These are phyloP conservation scores for Thermochaetoides thermophila DNA, from an alignment of 495 filamentous ascomycete genomes.

Conservation along the genomic window DNA sequence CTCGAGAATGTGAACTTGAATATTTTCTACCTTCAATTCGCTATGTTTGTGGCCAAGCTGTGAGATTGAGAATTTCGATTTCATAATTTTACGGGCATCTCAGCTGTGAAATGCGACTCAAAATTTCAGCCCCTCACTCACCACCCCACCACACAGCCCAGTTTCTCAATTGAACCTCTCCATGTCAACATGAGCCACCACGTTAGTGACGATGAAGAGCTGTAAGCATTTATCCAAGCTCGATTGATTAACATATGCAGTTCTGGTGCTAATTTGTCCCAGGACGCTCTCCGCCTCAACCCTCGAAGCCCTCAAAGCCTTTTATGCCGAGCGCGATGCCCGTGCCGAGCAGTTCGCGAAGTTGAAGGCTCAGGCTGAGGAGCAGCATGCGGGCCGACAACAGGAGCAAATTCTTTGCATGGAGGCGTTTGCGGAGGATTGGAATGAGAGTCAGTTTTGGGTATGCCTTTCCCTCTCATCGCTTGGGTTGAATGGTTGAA, in stretches of 20 bases:
- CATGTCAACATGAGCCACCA: slow-evolving; percentile 13
- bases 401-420: slow-evolving; percentile 37
- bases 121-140: too few relatives aligned
- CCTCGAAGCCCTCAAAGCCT: slow-evolving; percentile 48
- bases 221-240: slow-evolving; percentile 16
- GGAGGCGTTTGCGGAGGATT: slow-evolving; percentile 63
- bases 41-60: too few relatives aligned
- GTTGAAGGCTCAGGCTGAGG: slow-evolving; percentile 33
- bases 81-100: too few relatives aligned
- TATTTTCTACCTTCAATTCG: too few relatives aligned
- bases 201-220: slow-evolving; percentile 26
- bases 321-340: slow-evolving; percentile 52
- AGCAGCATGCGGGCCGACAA: slow-evolving; percentile 14
- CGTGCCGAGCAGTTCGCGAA: slow-evolving; percentile 49
- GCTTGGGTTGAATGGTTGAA: background rate
- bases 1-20: too few relatives aligned
- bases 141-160: background rate
- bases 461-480: slow-evolving; percentile 33
- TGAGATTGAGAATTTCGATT: too few relatives aligned
- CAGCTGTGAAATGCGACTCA: too few relatives aligned
- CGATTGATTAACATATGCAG: background rate
- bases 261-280: background rate
- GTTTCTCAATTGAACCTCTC: background rate
- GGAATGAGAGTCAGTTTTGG: slow-evolving; percentile 74
- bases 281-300: slow-evolving; percentile 45